Evolutionary conservation across 257 asterid genomes (phyloP), one percentile per base, ranked within the genome.

Genomic region (Solanum habrochaites): DNA sequence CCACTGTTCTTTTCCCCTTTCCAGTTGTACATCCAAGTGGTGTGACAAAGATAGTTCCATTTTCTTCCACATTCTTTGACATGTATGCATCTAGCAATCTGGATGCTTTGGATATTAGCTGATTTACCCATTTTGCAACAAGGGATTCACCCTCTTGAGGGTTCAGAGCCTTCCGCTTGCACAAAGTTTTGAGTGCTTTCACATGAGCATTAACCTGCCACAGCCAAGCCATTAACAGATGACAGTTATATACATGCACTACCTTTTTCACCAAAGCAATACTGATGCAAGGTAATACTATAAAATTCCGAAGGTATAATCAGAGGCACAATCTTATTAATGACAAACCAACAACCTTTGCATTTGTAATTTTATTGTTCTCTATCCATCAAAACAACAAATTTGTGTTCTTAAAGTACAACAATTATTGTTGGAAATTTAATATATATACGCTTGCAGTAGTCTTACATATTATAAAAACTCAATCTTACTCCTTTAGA

Each of bases 131-230:
- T 92, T 90, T 94, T 87, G 84, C 85, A 86, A 97, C 93, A 84
- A 97, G 95, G 86, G 90, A 58, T 86, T 93, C 94, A 23, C 96
- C 94, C 89, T 97, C 98, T 72, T 91, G 93, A 32, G 87, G 72
- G 84, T 88, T 87, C 74, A 86, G 80, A 86, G 99, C 95, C 93
- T 97, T 94, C 84, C 93, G 86, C 86, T 88, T 93, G 96, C 99
- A 95, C 70, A 97, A 88, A 80, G 99, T 97, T 90, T 90, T 93
- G 71, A 97, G 95, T 86, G 98, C 97, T 92, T 93, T 97, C 81
- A 95, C 95, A 86, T 95, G 99, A 80, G 99, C 99, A 91, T 93
- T 94, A 83, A 97, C 99, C 99, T 97, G 96, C 86, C 89, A 89
- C 77, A 92, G 82, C 43, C 69, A 71, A 40, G 31, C 90, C 52